Conservation (phyloP, 2,329 filamentous ascomycete species). For the Aspergillus hiratsukae region DNA sequence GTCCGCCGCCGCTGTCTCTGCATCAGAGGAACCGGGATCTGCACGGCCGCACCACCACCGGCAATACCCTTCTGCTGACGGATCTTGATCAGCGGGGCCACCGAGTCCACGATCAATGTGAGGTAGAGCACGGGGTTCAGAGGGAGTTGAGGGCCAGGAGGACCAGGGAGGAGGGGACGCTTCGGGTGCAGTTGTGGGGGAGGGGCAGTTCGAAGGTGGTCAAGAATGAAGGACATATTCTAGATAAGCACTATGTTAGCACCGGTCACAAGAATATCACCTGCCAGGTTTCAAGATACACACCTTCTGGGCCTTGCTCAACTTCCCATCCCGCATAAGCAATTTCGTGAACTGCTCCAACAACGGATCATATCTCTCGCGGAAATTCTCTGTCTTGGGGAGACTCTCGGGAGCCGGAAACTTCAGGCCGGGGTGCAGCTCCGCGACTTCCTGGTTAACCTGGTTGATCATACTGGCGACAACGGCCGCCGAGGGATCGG, state of each 20-base stretch:
- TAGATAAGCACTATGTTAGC: conserved; percentile 34
- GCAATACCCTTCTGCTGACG: conserved; percentile 69
- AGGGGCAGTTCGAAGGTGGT: conserved; percentile 74
- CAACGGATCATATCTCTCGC: conserved; percentile 79
- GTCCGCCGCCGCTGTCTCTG: conserved; percentile 70
- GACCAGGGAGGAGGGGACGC: conserved; percentile 59
- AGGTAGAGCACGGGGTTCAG: conserved; percentile 88
- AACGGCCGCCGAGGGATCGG: conserved; percentile 29
- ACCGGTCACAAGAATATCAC: neutral
- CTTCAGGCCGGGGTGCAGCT: conserved; percentile 60
- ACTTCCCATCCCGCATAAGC: conserved; percentile 87
- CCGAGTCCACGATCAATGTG: conserved; percentile 83
- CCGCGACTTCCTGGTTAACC: conserved; percentile 29
- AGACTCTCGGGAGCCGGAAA: conserved; percentile 69
- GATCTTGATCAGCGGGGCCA: conserved; percentile 82
- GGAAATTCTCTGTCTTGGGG: conserved; percentile 60
- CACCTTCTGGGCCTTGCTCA: conserved; percentile 84
- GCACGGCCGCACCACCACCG: conserved; percentile 79
- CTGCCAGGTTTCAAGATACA: conserved; percentile 1
- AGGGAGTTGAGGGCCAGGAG: conserved; percentile 73
- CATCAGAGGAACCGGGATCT: conserved; percentile 73
- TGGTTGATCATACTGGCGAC: conserved; percentile 36
- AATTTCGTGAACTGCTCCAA: conserved; percentile 84
- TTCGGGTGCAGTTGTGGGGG: conserved; percentile 70
- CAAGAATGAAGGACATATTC: conserved; percentile 82